Base-by-base conservation (phyloP, 2,329 filamentous ascomycete species). In the Cladosporium sphaerospermum region DNA sequence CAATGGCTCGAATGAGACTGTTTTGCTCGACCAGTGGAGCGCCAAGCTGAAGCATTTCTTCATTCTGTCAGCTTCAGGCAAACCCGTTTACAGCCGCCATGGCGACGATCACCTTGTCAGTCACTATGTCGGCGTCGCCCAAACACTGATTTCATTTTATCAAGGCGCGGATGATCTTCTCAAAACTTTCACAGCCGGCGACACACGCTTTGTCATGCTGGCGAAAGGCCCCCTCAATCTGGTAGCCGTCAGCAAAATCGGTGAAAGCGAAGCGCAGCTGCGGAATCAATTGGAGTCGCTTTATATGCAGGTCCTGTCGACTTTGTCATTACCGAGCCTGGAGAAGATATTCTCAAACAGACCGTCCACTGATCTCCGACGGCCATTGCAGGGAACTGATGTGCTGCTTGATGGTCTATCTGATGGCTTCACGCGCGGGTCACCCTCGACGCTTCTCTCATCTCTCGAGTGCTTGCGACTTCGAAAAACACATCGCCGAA, bases 291-390 rank as follows among this genome's bases (percentile, higher is more conserved):
- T 99, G 2, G 90, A 96, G 59, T 91, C 92, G 10, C 74, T 99
- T 36, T 99, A 99, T 69, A 97, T 96, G 88, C 93, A 99, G 70
- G 96, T 99, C 48, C 72, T 99, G 23, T 97, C 93, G 1, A 99
- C 95, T 0, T 74, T 99, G 55, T 99, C 93, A 0, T 78, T 99
- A 8, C 92, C 93, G 0, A 87, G 83, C 11, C 79, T 99, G 59
- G 88, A 84, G 46, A 88, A 86, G 62, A 88, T 97, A 55, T 99
- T 99, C 66, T 86, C 84, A 10, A 83, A 91, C 59, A 84, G 93
- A 11, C 92, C 93, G 7, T 96, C 92, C n/a, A 93, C 89, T 39
- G 95, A 99, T 70, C 77, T 99, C 31, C 84, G 92, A 54, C 84
- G 90, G 56, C 92, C 93, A 3, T 74, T 99, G 1, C 84, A 96